phyloP scores from a whole-genome alignment of 805 yeast genomes.

The Candida ficus region DNA sequence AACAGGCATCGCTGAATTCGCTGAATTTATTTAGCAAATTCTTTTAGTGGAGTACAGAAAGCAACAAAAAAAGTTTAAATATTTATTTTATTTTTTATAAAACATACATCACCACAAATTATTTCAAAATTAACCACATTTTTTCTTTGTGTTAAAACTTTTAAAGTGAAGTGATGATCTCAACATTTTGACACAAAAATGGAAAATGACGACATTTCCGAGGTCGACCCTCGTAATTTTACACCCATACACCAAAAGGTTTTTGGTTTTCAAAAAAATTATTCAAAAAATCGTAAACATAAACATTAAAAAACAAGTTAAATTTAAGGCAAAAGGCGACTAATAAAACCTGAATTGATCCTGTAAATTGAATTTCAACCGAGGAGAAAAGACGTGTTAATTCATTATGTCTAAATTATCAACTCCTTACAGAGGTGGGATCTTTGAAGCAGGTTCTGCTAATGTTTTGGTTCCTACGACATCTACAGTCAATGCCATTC shows the following conservation, averaged over 20 bases:
- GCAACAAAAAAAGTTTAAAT: too few species aligned
- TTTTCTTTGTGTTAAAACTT: too few species aligned
- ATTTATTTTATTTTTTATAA: too few species aligned
- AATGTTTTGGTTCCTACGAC: conserved; percentile 6
- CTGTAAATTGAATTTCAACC: too few species aligned
- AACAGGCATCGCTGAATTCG: too few species aligned
- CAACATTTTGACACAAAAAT: conserved; percentile 1
- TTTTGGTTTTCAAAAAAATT: not conserved
- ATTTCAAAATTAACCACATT: not conserved
- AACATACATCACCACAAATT: too few species aligned
- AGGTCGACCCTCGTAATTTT: not conserved
- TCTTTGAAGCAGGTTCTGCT: conserved; percentile 11
- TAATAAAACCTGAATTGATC: not conserved
- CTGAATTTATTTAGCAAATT: too few species aligned
- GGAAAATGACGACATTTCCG: not conserved
- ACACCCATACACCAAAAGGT: not conserved
- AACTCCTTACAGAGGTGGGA: conserved; percentile 21
- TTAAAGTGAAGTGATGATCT: too few species aligned
- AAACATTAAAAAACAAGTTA: not conserved
- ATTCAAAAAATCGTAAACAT: conserved; percentile 6
- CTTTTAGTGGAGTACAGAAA: too few species aligned
- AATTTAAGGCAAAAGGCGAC: too few species aligned
- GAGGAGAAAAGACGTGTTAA: not conserved
- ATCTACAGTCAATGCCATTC: conserved; percentile 11
- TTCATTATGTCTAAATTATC: conserved; percentile 20